These are phyloP conservation scores for Eleusine indica DNA, from an alignment of 176 grass and related monocot genomes.

Conservation along the genomic window DNA sequence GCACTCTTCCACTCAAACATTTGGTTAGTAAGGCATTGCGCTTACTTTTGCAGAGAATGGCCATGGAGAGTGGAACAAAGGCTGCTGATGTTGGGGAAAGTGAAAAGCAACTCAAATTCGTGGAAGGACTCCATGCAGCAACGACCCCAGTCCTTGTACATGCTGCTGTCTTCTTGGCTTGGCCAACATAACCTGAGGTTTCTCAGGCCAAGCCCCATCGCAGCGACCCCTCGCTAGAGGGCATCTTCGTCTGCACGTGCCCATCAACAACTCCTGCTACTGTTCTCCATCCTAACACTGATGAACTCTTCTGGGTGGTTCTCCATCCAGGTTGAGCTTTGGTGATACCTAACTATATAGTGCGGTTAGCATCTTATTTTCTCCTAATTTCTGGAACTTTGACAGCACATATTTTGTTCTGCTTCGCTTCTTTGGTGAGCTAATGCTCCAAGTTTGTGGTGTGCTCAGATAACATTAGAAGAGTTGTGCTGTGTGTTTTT, in stretches of 20 bases:
- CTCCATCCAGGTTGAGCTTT: constrained; percentile 35
- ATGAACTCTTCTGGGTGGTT: constrained; percentile 42
- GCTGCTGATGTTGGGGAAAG: constrained; percentile 17
- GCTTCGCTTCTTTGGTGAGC: neutral
- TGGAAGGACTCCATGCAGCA: neutral
- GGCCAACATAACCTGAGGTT: constrained; percentile 28
- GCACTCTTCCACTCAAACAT: neutral
- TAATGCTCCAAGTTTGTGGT: neutral
- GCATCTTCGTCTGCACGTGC: constrained; percentile 56
- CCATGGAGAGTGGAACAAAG: constrained; percentile 28
- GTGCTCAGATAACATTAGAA: neutral
- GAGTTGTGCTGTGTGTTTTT: constrained; percentile 14
- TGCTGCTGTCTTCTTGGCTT: constrained; percentile 33
- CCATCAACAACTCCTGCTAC: constrained; percentile 69
- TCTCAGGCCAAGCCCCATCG: constrained; percentile 31
- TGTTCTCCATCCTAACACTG: constrained; percentile 52
- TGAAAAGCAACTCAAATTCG: constrained; percentile 1
- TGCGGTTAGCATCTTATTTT: neutral
- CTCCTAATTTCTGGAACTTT: constrained; percentile 12
- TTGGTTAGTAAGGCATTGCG: neutral
- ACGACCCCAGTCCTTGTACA: constrained; percentile 5
- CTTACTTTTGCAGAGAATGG: constrained; percentile 22
- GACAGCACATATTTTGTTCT: constrained; percentile 30
- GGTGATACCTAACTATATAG: constrained; percentile 42
- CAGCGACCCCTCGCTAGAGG: constrained; percentile 41